These are phyloP conservation scores for Xerocomus spinulosus DNA, from an alignment of 768 basidiomycete species.

Conservation along the genomic window DNA sequence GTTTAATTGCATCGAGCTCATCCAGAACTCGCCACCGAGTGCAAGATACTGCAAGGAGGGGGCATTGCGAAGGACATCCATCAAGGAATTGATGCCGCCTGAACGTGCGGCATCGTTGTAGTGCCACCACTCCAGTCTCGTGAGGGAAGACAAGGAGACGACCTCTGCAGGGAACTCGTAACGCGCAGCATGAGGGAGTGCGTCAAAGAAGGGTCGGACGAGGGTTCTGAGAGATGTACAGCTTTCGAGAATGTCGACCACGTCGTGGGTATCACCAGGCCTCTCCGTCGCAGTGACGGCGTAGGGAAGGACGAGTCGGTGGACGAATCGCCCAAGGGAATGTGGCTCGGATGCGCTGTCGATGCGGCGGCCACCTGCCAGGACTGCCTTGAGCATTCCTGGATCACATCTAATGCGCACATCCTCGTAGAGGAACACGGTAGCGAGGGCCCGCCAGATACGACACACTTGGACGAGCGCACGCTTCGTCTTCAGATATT, in stretches of 20 bases:
- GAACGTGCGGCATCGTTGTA: slow-evolving; percentile 50
- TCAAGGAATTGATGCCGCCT: slow-evolving; percentile 62
- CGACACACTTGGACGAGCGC: slow-evolving; percentile 53
- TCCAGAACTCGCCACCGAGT: slow-evolving; percentile 44
- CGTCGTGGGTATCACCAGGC: slow-evolving; percentile 26
- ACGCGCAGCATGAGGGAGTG: slow-evolving; percentile 26
- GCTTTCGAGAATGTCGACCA: slow-evolving; percentile 44
- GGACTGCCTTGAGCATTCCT: slow-evolving; percentile 29
- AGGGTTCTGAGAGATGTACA: slow-evolving; percentile 54
- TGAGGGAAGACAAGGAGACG: slow-evolving; percentile 46
- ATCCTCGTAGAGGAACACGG: slow-evolving; percentile 50
- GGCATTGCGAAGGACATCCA: slow-evolving; percentile 44
- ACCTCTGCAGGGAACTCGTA: slow-evolving; percentile 53
- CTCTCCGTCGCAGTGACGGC: slow-evolving; percentile 42
- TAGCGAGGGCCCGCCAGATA: slow-evolving; percentile 47
- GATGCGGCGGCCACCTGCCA: slow-evolving; percentile 15
- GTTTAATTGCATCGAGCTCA: slow-evolving; percentile 14
- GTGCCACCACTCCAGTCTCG: slow-evolving; percentile 69
- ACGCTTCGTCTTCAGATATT: slow-evolving; percentile 32
- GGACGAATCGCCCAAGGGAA: slow-evolving; percentile 39
- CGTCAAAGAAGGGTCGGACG: slow-evolving; percentile 39
- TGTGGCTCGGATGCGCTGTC: slow-evolving; percentile 14
- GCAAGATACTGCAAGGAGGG: slow-evolving; percentile 58
- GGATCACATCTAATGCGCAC: slow-evolving; percentile 38
- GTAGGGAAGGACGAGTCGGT: slow-evolving; percentile 58